Conservation (phyloP, 441 rosid species). For the Pelargonium fulgidum region DNA sequence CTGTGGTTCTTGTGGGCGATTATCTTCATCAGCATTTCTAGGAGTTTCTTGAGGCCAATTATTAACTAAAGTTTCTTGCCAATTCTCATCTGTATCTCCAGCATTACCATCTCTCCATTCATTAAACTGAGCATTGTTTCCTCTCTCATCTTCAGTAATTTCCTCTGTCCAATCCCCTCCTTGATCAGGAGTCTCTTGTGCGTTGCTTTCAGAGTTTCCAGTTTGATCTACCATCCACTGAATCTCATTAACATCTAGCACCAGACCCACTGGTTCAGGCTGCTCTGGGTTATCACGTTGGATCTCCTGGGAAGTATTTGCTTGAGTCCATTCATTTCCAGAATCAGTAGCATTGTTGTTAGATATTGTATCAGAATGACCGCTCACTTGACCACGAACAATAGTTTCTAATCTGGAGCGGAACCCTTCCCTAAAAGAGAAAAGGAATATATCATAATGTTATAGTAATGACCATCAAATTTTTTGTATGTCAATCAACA, state of each 20-base stretch:
- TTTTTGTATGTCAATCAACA: not conserved
- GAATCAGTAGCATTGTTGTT: constrained; percentile 34
- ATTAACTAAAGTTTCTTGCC: constrained; percentile 46
- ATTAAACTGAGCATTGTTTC: constrained; percentile 38
- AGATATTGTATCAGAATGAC: constrained; percentile 42
- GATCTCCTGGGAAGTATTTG: constrained; percentile 32
- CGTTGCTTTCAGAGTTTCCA: constrained; percentile 33
- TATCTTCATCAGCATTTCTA: constrained; percentile 39
- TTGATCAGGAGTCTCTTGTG: constrained; percentile 44
- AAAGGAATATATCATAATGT: constrained; percentile 14
- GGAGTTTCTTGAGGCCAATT: constrained; percentile 49
- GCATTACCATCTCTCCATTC: constrained; percentile 46
- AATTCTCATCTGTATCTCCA: constrained; percentile 45
- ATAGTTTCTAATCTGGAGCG: constrained; percentile 68
- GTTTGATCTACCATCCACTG: constrained; percentile 37
- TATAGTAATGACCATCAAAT: not conserved
- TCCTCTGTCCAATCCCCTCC: constrained; percentile 47
- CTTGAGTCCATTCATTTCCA: constrained; percentile 32
- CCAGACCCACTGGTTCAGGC: constrained; percentile 42
- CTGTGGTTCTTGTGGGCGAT: constrained; percentile 37
- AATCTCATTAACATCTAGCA: constrained; percentile 20
- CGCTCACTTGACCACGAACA: constrained; percentile 56
- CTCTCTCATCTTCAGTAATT: constrained; percentile 38
- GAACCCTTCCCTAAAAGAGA: constrained; percentile 69
- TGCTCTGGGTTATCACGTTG: constrained; percentile 40